These are phyloP conservation scores for Neocucurbitaria cava DNA, from an alignment of 2,329 filamentous ascomycete species.

Conservation along the genomic window DNA sequence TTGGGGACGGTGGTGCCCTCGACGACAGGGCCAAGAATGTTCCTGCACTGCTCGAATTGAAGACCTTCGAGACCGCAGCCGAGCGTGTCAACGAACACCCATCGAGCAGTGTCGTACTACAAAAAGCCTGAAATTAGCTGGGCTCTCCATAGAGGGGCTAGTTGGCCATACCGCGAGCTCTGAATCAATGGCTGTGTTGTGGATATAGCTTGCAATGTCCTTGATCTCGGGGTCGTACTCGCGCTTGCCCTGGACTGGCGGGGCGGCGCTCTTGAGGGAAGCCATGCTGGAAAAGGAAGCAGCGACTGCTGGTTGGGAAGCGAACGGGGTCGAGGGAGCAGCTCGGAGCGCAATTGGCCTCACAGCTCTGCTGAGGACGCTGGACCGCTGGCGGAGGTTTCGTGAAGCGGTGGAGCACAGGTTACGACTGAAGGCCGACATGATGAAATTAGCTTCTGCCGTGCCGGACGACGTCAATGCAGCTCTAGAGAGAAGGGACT, in stretches of 20 bases:
- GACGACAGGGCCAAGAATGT: conserved; percentile 90
- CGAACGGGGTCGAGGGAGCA: conserved; percentile 28
- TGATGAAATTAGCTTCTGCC: conserved; percentile 47
- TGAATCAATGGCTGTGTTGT: conserved; percentile 88
- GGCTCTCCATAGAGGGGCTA: background rate
- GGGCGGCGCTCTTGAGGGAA: conserved; percentile 44
- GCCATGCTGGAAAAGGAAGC: conserved; percentile 49
- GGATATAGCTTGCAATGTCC: conserved; percentile 94
- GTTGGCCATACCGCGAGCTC: conserved; percentile 80
- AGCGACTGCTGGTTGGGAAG: conserved; percentile 29
- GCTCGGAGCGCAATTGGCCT: conserved; percentile 47
- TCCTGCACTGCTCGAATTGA: conserved; percentile 93
- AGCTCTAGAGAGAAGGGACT: conserved; percentile 39
- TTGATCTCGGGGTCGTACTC: conserved; percentile 91
- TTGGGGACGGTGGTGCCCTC: conserved; percentile 90
- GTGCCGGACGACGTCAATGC: conserved; percentile 39
- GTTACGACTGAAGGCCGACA: conserved; percentile 53
- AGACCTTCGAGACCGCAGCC: conserved; percentile 96
- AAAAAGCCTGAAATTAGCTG: conserved; percentile 22
- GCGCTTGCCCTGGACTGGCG: conserved; percentile 39
- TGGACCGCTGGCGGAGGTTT: conserved; percentile 44
- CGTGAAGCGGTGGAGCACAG: conserved; percentile 49
- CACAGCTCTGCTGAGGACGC: conserved; percentile 42
- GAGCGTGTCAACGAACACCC: conserved; percentile 95
- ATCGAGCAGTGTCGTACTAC: conserved; percentile 93